These are phyloP conservation scores for Diaporthe vaccinii DNA, from an alignment of 2,329 filamentous ascomycete species.

Conservation along the genomic window DNA sequence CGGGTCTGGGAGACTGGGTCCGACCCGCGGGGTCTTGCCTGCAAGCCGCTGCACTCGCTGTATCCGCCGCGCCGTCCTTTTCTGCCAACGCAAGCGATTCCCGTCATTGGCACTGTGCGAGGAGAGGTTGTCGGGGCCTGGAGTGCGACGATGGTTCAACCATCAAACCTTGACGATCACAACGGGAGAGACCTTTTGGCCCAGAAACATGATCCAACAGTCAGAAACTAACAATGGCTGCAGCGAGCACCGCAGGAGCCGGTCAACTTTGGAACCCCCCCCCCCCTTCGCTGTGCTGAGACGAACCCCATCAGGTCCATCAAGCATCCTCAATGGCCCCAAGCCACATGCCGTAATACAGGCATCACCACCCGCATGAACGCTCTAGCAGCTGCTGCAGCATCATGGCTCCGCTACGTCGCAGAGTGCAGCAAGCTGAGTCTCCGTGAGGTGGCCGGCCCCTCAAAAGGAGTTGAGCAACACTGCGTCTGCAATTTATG, in stretches of 20 bases:
- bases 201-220: slow-evolving; percentile 23
- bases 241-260: slow-evolving; percentile 11
- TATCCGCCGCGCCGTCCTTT: slow-evolving; percentile 14
- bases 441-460: slow-evolving; percentile 23
- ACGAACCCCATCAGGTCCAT: slow-evolving; percentile 19
- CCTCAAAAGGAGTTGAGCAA: slow-evolving; percentile 16
- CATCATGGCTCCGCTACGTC: slow-evolving; percentile 32
- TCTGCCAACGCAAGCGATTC: not conserved
- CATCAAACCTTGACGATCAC: slow-evolving; percentile 21
- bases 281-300: not conserved
- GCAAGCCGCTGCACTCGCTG: slow-evolving; percentile 28
- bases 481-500: slow-evolving; percentile 28
- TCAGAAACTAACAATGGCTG: not conserved
- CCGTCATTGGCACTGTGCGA: slow-evolving; percentile 30
- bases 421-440: slow-evolving; percentile 36
- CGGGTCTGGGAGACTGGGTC: slow-evolving; percentile 33
- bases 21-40: slow-evolving; percentile 19
- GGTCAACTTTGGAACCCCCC: not conserved
- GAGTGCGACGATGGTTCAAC: slow-evolving; percentile 29
- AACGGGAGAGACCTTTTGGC: slow-evolving; percentile 1
- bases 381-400: slow-evolving; percentile 35
- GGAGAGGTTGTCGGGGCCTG: not conserved
- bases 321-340: not conserved
- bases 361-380: slow-evolving; percentile 36
- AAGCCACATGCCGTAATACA: slow-evolving; percentile 37